Evolutionary conservation across 306 rosid genomes (phyloP).

Genomic region (Nissolia schottii): DNA sequence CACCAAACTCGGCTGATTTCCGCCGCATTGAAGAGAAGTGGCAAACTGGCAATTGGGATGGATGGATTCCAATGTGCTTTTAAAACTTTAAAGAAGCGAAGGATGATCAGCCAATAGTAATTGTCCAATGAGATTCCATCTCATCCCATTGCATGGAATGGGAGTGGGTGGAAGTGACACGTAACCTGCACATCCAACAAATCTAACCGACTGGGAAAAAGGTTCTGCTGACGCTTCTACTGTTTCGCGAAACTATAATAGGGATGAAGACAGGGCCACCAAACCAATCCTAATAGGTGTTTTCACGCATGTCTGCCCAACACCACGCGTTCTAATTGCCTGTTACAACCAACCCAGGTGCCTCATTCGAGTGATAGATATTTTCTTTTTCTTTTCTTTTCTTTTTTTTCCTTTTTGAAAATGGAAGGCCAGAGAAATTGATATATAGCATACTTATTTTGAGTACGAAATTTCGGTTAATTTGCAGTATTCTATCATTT

Average conservation of each 20-base stretch:
- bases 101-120: not conserved
- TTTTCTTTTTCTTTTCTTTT: too few species aligned
- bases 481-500: too few species aligned
- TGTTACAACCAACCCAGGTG: not conserved
- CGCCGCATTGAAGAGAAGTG: too few species aligned
- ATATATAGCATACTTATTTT: too few species aligned
- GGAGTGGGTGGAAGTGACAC: not conserved
- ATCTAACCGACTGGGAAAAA: conserved; percentile 29
- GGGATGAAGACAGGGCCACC: not conserved
- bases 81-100: too few species aligned
- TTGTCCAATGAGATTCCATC: not conserved
- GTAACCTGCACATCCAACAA: not conserved
- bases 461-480: too few species aligned
- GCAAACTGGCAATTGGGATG: not conserved
- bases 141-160: not conserved
- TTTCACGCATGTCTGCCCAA: conserved; percentile 46
- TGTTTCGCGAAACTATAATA: not conserved
- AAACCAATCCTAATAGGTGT: conserved; percentile 54
- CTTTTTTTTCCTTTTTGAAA: too few species aligned
- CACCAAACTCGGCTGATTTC: too few species aligned
- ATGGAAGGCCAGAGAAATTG: too few species aligned
- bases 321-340: conserved; percentile 34
- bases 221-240: not conserved
- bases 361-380: not conserved
- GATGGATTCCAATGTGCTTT: too few species aligned